phyloP scores from a whole-genome alignment of 2,329 filamentous ascomycete genomes.

The Ascochyta clinopodiicola region DNA sequence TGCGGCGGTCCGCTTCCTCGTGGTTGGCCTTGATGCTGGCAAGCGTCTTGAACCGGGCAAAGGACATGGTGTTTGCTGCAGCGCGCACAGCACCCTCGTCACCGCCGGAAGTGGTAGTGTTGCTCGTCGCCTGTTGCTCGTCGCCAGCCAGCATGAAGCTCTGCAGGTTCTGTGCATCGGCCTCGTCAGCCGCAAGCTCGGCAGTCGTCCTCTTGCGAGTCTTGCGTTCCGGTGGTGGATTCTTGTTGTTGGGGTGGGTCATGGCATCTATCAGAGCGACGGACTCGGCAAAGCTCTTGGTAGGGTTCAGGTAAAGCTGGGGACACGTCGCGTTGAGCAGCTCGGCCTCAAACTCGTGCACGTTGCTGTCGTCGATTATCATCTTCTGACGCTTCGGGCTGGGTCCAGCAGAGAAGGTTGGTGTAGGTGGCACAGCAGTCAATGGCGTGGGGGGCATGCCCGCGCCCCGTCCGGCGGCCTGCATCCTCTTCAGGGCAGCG shows the following conservation, averaged over 20 bases:
- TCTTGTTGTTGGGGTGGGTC: slow-evolving; percentile 77
- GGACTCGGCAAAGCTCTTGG: slow-evolving; percentile 70
- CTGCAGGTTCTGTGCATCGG: slow-evolving; percentile 85
- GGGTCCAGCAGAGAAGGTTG: slow-evolving; percentile 63
- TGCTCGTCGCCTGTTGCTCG: slow-evolving; percentile 72
- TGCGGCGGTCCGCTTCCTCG: slow-evolving; percentile 68
- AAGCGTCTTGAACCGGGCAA: slow-evolving; percentile 90
- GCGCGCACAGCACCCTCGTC: slow-evolving; percentile 70
- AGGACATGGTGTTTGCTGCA: slow-evolving; percentile 80
- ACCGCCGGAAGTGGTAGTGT: slow-evolving; percentile 64
- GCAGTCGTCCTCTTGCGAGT: slow-evolving; percentile 91
- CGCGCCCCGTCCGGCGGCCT: slow-evolving; percentile 52
- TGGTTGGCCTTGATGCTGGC: slow-evolving; percentile 82
- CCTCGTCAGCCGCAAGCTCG: slow-evolving; percentile 94
- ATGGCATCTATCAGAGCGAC: slow-evolving; percentile 74
- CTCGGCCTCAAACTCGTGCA: slow-evolving; percentile 77
- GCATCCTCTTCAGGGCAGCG: slow-evolving; percentile 57
- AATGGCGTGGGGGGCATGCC: slow-evolving; percentile 73
- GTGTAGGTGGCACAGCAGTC: slow-evolving; percentile 59
- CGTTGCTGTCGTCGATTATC: slow-evolving; percentile 76
- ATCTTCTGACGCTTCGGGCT: slow-evolving; percentile 76
- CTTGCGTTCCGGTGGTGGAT: slow-evolving; percentile 82
- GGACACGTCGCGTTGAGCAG: slow-evolving; percentile 76
- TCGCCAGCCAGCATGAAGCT: slow-evolving; percentile 93
- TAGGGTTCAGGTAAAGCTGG: slow-evolving; percentile 79